Conservation (phyloP, 208 protist species). For the Wallacemonas sp. region DNA sequence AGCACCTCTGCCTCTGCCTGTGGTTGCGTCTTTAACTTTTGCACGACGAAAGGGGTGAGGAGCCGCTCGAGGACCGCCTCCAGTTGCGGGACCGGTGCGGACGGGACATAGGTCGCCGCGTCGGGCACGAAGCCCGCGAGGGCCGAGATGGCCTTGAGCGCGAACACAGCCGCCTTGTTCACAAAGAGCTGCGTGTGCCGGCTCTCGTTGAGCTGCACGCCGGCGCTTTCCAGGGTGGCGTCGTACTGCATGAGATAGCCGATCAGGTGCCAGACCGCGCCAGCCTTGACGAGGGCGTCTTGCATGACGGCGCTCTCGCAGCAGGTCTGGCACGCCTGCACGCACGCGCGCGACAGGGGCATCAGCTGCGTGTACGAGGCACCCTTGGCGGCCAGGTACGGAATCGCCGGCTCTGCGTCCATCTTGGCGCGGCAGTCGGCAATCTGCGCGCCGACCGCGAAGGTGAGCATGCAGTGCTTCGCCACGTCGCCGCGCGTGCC, state of each 20-base stretch:
- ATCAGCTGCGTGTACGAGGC: constrained; percentile 64
- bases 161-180: constrained; percentile 72
- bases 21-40: constrained; percentile 47
- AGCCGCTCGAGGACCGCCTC: constrained; percentile 55
- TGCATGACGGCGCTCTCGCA: constrained; percentile 69
- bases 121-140: constrained; percentile 48
- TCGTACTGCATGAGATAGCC: constrained; percentile 90
- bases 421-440: constrained; percentile 74
- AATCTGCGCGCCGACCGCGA: constrained; percentile 73
- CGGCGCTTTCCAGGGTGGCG: constrained; percentile 80
- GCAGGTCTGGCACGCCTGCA: constrained; percentile 72
- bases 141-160: constrained; percentile 64
- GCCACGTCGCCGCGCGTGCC: constrained; percentile 46
- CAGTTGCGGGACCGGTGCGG: constrained; percentile 32
- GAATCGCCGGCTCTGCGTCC: constrained; percentile 42
- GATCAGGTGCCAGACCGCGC: constrained; percentile 88
- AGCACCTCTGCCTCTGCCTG: constrained; percentile 61
- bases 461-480: constrained; percentile 76
- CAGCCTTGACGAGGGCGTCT: constrained; percentile 51
- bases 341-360: constrained; percentile 70
- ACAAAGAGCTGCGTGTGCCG: constrained; percentile 83
- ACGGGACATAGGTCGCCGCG: not conserved
- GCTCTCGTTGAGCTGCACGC: constrained; percentile 57
- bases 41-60: constrained; percentile 82
- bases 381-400: constrained; percentile 58